Evolutionary conservation across 2,329 filamentous ascomycete species (phyloP).

Genomic region (Metarhizium robertsii): DNA sequence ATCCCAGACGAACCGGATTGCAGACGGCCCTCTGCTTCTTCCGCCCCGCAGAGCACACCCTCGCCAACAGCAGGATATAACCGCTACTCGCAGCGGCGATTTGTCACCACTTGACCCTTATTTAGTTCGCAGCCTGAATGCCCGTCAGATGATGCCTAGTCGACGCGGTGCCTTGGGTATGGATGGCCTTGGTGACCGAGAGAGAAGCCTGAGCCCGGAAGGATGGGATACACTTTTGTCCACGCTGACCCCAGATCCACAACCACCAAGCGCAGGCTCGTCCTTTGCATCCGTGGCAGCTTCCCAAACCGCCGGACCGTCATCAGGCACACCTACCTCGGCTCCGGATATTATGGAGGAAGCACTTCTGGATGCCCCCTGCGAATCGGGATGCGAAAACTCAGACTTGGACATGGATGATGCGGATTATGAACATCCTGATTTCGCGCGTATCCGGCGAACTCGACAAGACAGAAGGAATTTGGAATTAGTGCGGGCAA

Average conservation of each 20-base stretch:
- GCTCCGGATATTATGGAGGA: slow-evolving; percentile 27
- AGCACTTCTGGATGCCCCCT: slow-evolving; percentile 28
- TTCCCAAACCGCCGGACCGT: slow-evolving; percentile 32
- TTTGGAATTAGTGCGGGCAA: background rate
- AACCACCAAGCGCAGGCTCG: slow-evolving; percentile 69
- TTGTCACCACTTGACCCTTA: background rate
- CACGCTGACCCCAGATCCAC: slow-evolving; percentile 73
- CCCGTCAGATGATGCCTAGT: slow-evolving; percentile 2
- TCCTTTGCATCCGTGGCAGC: slow-evolving; percentile 62
- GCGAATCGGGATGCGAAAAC: slow-evolving; percentile 45
- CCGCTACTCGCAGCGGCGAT: background rate
- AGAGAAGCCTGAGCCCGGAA: slow-evolving; percentile 71
- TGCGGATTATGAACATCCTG: slow-evolving; percentile 31
- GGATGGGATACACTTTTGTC: slow-evolving; percentile 74
- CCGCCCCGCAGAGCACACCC: background rate
- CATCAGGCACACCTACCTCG: slow-evolving; percentile 31
- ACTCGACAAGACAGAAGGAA: slow-evolving; percentile 8
- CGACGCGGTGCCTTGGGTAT: slow-evolving; percentile 19
- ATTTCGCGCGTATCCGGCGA: slow-evolving; percentile 1
- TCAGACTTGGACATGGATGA: slow-evolving; percentile 47
- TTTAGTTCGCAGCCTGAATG: background rate
- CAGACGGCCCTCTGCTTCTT: background rate
- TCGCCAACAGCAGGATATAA: background rate
- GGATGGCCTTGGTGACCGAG: slow-evolving; percentile 76
- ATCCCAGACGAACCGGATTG: background rate